Conservation (phyloP, 2,329 filamentous ascomycete species). For the Penicillium vulpinum region DNA sequence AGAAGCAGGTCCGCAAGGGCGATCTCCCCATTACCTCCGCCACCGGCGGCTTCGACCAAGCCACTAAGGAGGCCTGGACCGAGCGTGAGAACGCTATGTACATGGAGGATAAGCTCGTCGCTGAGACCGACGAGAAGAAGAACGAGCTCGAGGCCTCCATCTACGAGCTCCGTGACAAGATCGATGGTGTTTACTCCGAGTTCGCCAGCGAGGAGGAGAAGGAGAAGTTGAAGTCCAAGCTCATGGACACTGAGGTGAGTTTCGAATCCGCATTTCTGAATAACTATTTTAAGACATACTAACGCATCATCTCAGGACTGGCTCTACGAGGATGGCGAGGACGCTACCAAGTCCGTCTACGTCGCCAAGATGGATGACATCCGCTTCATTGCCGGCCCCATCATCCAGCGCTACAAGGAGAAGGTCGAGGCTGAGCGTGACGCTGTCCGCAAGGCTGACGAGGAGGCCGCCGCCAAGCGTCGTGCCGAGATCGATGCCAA, state of each 20-base stretch:
- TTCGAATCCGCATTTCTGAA: background rate
- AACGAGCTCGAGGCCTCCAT: conserved; percentile 98
- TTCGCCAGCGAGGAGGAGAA: conserved; percentile 93
- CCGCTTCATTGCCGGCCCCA: conserved; percentile 82
- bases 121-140: conserved; percentile 99
- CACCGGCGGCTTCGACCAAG: conserved; percentile 74
- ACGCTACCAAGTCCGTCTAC: conserved; percentile 91
- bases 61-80: conserved; percentile 63
- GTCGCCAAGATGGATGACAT: conserved; percentile 95
- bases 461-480: conserved; percentile 64
- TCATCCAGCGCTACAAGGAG: conserved; percentile 92
- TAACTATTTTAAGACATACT: conserved; percentile 21
- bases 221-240: conserved; percentile 77
- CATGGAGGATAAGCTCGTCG: conserved; percentile 97
- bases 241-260: conserved; percentile 81
- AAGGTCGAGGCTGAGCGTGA: conserved; percentile 86
- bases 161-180: conserved; percentile 94
- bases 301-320: conserved; percentile 67
- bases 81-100: conserved; percentile 91
- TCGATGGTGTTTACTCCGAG: conserved; percentile 86
- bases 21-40: conserved; percentile 84
- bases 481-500: conserved; percentile 68
- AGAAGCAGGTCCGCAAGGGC: conserved; percentile 98
- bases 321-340: conserved; percentile 96
- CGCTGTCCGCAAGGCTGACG: conserved; percentile 65